A percentile compares a stretch with the other conserved stretches of the same genome.
phyloP scores from a whole-genome alignment of 352 stramenopile genomes.

The Halophytophthora batemanensis region DNA sequence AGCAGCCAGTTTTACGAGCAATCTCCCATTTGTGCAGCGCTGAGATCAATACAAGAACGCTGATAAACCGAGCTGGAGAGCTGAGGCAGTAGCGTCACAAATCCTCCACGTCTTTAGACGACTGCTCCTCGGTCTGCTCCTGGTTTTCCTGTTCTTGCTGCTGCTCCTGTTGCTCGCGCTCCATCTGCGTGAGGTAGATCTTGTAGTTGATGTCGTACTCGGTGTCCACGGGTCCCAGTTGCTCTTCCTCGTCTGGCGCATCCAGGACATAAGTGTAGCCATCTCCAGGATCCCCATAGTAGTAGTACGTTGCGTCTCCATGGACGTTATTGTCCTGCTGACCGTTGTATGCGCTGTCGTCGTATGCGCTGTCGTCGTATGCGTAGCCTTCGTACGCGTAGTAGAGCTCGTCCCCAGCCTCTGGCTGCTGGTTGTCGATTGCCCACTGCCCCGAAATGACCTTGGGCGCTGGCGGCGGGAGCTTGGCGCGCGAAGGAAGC shows the following conservation, averaged over 20 bases:
- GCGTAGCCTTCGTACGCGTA: conserved; percentile 20
- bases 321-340: conserved; percentile 2
- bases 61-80: no score
- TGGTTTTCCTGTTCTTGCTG: conserved; percentile 11
- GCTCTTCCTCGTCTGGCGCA: conserved; percentile 1
- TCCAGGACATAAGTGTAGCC: conserved; percentile 13
- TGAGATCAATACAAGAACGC: no score
- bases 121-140: conserved; percentile 6
- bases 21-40: no score
- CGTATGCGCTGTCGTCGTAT: conserved; percentile 3
- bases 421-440: conserved; percentile 14
- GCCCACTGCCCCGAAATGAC: not conserved
- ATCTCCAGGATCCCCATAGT: conserved; percentile 17
- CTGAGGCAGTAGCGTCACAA: no score
- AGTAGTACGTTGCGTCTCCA: conserved; percentile 11
- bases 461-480: conserved; percentile 10
- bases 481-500: conserved; percentile 14
- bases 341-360: conserved; percentile 8
- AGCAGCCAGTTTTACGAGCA: no score
- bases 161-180: conserved; percentile 20
- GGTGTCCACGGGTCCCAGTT: conserved; percentile 37
- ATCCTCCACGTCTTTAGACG: not conserved
- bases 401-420: conserved; percentile 5
- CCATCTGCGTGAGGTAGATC: conserved; percentile 61
- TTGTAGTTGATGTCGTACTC: conserved; percentile 72